Conservation (phyloP, 345 rosid species). For the Draba incana region DNA sequence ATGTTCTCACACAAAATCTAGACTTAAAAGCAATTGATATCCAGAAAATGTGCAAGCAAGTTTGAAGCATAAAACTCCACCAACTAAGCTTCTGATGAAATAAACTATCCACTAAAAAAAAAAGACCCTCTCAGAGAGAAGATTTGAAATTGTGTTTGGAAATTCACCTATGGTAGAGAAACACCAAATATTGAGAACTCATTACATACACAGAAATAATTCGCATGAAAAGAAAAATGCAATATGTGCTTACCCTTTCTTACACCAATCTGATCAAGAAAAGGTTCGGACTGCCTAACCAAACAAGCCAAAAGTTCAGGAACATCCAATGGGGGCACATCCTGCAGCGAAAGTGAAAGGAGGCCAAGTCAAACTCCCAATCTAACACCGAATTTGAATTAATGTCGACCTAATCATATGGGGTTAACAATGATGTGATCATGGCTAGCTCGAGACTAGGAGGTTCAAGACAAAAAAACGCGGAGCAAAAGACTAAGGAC, state of each 20-base stretch:
- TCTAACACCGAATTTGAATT: too few relatives aligned
- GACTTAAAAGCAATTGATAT: not conserved
- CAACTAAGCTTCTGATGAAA: conserved; percentile 16
- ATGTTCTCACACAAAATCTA: conserved; percentile 14
- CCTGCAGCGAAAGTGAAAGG: too few relatives aligned
- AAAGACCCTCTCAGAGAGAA: conserved; percentile 9
- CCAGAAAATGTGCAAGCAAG: not conserved
- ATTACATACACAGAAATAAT: conserved; percentile 1
- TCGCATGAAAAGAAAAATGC: conserved; percentile 9
- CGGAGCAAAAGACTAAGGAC: too few relatives aligned
- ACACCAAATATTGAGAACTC: conserved; percentile 12
- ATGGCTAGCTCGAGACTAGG: too few relatives aligned
- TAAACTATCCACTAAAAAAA: conserved; percentile 21
- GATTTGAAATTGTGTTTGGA: conserved; percentile 1
- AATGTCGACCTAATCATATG: too few relatives aligned
- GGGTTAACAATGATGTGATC: too few relatives aligned
- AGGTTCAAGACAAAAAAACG: too few relatives aligned
- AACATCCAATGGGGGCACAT: too few relatives aligned
- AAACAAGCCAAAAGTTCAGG: conserved; percentile 88
- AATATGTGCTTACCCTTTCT: conserved; percentile 58
- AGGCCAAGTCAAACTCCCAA: too few relatives aligned
- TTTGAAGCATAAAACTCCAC: conserved; percentile 16
- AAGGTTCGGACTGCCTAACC: conserved; percentile 87
- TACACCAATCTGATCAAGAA: conserved; percentile 90
- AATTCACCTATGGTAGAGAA: not conserved